phyloP scores from a whole-genome alignment of 2,329 filamentous ascomycete species.

The Fusarium fujikuroi region DNA sequence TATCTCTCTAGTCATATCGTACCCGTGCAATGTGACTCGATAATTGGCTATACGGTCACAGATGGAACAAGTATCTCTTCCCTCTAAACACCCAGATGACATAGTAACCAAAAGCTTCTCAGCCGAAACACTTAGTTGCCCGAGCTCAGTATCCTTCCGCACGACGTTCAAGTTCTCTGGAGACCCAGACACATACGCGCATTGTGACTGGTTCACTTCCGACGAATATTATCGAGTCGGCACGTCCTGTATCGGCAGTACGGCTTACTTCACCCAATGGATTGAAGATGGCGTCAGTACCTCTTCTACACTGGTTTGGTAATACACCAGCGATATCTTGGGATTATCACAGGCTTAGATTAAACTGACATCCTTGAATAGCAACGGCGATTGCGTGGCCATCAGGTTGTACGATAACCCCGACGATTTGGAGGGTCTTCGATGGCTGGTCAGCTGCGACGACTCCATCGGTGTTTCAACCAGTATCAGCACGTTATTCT shows the following conservation, averaged over 20 bases:
- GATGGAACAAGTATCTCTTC: background rate
- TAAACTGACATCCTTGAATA: background rate
- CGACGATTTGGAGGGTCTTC: fast-evolving
- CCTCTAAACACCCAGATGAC: background rate
- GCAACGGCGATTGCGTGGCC: background rate
- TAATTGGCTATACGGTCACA: background rate
- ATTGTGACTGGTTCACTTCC: background rate
- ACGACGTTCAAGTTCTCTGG: background rate
- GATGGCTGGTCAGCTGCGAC: background rate
- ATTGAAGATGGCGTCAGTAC: background rate
- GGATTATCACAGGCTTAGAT: too few relatives aligned
- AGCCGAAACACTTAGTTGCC: background rate
- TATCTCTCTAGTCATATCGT: fast-evolving
- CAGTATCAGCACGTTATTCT: background rate
- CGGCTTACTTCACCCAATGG: background rate
- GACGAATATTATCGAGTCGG: background rate
- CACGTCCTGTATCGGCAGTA: background rate
- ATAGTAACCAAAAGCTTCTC: background rate
- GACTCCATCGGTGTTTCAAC: background rate
- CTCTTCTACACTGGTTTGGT: background rate
- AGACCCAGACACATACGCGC: background rate
- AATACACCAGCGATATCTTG: background rate
- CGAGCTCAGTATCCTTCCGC: background rate
- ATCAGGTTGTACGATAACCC: background rate
- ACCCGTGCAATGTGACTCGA: background rate